phyloP scores from a whole-genome alignment of 768 basidiomycete species.

The Lenzites betulinus region DNA sequence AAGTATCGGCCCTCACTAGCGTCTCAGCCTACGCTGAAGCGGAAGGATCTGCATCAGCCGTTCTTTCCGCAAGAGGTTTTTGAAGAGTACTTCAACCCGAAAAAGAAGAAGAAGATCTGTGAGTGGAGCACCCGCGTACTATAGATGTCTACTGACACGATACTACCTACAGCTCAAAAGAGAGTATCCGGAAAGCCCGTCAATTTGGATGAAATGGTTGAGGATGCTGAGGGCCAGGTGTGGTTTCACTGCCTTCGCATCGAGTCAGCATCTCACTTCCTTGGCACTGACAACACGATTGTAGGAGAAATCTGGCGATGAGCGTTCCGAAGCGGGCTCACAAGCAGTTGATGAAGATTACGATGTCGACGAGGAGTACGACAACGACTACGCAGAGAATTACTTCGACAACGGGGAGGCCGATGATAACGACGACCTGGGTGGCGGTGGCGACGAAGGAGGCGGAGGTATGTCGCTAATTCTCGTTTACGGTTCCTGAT shows the following conservation, averaged over 20 bases:
- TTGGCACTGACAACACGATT: conserved; percentile 3
- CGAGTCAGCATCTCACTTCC: too few relatives aligned
- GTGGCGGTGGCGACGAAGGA: conserved; percentile 66
- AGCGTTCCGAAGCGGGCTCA: conserved; percentile 67
- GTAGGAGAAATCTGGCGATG: conserved; percentile 72
- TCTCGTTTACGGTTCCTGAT: background rate
- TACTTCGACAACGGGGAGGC: conserved; percentile 91
- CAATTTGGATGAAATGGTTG: conserved; percentile 68
- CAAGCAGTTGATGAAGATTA: conserved; percentile 72
- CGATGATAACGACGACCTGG: conserved; percentile 78
- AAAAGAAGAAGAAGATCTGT: conserved; percentile 50
- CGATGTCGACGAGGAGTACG: conserved; percentile 88
- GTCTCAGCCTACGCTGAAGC: conserved; percentile 66
- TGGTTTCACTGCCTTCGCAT: conserved; percentile 5
- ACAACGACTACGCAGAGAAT: conserved; percentile 88
- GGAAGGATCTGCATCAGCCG: conserved; percentile 67
- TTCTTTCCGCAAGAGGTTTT: conserved; percentile 81
- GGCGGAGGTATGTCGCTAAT: conserved; percentile 48
- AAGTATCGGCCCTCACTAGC: conserved; percentile 69
- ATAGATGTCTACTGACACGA: too few relatives aligned
- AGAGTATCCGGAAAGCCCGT: conserved; percentile 43
- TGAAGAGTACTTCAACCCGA: conserved; percentile 78
- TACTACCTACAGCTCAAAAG: conserved; percentile 24
- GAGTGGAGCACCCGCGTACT: background rate
- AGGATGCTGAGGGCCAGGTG: conserved; percentile 64